Base-by-base conservation (phyloP, 257 asterid species). In the Eustoma russellianum region DNA sequence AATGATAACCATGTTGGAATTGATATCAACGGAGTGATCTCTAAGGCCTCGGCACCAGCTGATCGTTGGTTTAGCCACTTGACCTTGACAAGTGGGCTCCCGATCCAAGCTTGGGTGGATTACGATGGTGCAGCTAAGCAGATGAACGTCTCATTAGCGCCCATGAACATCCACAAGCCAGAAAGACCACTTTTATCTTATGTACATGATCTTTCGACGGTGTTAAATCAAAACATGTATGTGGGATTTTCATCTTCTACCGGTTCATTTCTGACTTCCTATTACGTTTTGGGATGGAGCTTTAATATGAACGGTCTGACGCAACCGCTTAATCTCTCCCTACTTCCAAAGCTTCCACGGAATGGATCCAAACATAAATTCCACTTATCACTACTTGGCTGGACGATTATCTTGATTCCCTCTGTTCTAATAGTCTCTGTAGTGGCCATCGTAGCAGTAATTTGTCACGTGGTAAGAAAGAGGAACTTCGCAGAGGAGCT, bases 1-100 rank as follows among this genome's bases (percentile, higher is more conserved):
- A 12, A 64, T 17, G 63, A 55, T 8, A 69, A 69, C 57, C 74
- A 69, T 17, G 63, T 57, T n/a, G 74, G 70, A 0, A 28, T 69
- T 14, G 69, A 69, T 30, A 58, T 69, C 5, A 57, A 63, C 33
- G n/a, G 57, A 2, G 13, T 61, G 16, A 18, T 7, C 0, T 64
- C 75, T 3, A 14, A 40, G 15, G 12, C 0, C 3, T 24, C 64
- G 44, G n/a, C 24, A 11, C 52, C 66, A 13, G 71, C 71, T 0
- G 17, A 57, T 24, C 48, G 64, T 13, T 7, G 11, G 4, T 7
- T 30, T 52, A 6, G 18, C 0, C 16, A 53, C 12, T 18, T 54
- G 13, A 19, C 55, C 3, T 55, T 62, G 5, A 13, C 13, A 0
- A 65, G 64, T 11, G 70, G 70, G 30, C 35, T 50, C 16, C 47